phyloP scores from a whole-genome alignment of 805 yeast species.

The Millerozyma acaciae region DNA sequence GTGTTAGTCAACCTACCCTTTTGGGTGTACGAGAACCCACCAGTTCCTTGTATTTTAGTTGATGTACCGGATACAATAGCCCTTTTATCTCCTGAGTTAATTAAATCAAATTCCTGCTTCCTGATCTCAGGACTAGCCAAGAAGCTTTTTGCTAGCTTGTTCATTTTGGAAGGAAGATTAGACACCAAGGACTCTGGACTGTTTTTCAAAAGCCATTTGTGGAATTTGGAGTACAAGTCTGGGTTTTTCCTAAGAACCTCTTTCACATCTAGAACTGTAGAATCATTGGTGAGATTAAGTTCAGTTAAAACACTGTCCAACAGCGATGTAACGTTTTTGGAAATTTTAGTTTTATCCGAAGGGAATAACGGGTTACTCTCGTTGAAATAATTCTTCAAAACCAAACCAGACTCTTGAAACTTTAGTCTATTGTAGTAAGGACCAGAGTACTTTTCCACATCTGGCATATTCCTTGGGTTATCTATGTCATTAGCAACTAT shows the following conservation, averaged over 20 bases:
- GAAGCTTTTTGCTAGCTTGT: constrained; percentile 31
- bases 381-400: constrained; percentile 31
- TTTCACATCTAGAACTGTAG: constrained; percentile 26
- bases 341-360: constrained; percentile 20
- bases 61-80: constrained; percentile 8
- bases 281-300: constrained; percentile 27
- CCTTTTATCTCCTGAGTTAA: constrained; percentile 18
- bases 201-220: constrained; percentile 48
- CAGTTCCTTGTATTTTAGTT: constrained; percentile 56
- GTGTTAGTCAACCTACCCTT: constrained; percentile 65
- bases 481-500: constrained; percentile 66
- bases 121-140: constrained; percentile 20
- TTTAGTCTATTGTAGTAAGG: constrained; percentile 57
- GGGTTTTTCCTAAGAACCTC: constrained; percentile 39
- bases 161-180: constrained; percentile 19
- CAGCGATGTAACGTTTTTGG: constrained; percentile 12
- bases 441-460: constrained; percentile 62
- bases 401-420: constrained; percentile 65
- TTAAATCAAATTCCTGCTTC: constrained; percentile 18
- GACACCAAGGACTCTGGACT: constrained; percentile 39
- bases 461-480: constrained; percentile 62
- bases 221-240: constrained; percentile 48
- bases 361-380: constrained; percentile 42
- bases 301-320: constrained; percentile 27
- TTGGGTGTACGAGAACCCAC: constrained; percentile 68